A percentile compares a stretch with the other conserved stretches of the same genome.
Evolutionary conservation across 2,329 filamentous ascomycete genomes (phyloP).

Genomic region (Fusarium anthophilum): DNA sequence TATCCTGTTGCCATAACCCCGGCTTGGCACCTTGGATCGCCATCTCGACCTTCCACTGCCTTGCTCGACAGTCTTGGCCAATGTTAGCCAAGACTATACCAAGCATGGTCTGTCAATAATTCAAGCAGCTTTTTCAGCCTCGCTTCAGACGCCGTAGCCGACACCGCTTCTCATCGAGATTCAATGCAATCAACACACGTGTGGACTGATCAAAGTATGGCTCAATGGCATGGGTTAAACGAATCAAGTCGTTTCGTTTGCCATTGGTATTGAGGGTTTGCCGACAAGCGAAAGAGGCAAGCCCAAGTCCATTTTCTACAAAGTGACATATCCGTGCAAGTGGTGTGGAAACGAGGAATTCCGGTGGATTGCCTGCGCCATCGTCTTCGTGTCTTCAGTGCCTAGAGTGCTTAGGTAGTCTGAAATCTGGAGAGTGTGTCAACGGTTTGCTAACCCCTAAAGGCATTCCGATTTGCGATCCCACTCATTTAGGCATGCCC

Average conservation of each 20-base stretch:
- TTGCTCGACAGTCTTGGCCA: conserved; percentile 31
- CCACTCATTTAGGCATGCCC: conserved; percentile 58
- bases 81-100: conserved; percentile 24
- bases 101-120: neutral
- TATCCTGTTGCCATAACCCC: conserved; percentile 32
- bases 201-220: conserved; percentile 2
- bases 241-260: neutral
- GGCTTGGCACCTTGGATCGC: conserved; percentile 33
- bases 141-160: neutral
- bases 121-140: conserved; percentile 17
- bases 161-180: conserved; percentile 26
- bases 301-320: neutral
- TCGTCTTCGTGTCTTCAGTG: neutral
- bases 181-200: neutral
- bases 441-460: neutral
- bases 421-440: neutral
- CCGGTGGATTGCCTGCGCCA: neutral
- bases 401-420: neutral
- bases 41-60: conserved; percentile 23
- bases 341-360: neutral
- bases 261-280: neutral
- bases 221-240: neutral
- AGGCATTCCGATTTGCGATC: neutral
- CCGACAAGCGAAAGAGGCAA: conserved; percentile 3
- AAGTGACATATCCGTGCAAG: neutral